A percentile compares a stretch with the other conserved stretches of the same genome.
phyloP scores from a whole-genome alignment of 192 early-diverging fungal species.

The Linnemannia hyalina region DNA sequence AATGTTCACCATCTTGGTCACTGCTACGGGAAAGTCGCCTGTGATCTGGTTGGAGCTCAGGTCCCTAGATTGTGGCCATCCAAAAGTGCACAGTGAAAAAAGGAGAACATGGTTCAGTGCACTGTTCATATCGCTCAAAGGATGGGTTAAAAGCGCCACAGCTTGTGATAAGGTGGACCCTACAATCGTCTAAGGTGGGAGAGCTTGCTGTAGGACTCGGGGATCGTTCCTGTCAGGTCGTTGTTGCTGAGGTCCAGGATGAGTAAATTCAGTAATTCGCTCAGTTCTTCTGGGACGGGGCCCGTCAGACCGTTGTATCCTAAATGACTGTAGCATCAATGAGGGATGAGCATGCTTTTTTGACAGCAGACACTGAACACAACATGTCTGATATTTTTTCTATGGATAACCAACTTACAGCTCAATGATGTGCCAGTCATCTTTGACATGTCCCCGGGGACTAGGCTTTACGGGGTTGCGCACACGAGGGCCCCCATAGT shows the following conservation, averaged over 20 bases:
- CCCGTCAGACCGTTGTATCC: constrained; percentile 37
- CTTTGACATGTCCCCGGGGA: not conserved
- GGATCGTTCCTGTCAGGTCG: constrained; percentile 32
- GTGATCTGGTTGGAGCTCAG: constrained; percentile 40
- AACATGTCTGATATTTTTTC: not conserved
- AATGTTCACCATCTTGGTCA: constrained; percentile 31
- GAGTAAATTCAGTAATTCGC: constrained; percentile 24
- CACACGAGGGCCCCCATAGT: not conserved
- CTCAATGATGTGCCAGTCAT: constrained; percentile 46
- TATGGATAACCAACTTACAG: constrained; percentile 5
- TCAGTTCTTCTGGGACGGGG: constrained; percentile 20
- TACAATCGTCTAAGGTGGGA: constrained; percentile 24
- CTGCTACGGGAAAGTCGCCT: constrained; percentile 21
- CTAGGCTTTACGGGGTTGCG: not conserved
- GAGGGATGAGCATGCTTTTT: not conserved
- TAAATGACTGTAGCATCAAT: constrained; percentile 20
- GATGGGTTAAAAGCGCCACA: not conserved
- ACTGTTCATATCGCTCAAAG: not conserved
- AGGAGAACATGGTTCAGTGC: not conserved
- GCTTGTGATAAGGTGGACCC: not conserved
- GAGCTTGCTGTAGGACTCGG: constrained; percentile 32
- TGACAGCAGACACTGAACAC: not conserved
- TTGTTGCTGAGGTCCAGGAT: constrained; percentile 44
- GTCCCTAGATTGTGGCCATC: constrained; percentile 9
- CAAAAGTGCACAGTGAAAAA: too few relatives aligned